These are phyloP conservation scores for Dryas alaskensis DNA, from an alignment of 306 rosid genomes.

Conservation along the genomic window DNA sequence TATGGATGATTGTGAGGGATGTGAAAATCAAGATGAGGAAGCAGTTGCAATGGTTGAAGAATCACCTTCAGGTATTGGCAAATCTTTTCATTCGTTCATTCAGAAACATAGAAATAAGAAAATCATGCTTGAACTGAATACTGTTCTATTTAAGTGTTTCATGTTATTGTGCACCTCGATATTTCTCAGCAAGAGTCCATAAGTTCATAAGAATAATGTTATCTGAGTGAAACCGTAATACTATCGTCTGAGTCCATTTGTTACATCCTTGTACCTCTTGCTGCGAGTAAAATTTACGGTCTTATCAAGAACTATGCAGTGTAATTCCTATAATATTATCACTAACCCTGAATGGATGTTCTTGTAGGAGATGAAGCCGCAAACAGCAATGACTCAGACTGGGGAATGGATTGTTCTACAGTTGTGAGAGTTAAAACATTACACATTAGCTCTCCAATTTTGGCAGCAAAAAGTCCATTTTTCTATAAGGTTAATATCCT, in stretches of 20 bases:
- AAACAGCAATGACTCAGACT: constrained; percentile 67
- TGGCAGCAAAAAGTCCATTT: constrained; percentile 99
- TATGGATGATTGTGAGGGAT: constrained; percentile 60
- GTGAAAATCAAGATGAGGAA: constrained; percentile 79
- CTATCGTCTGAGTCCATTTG: neutral
- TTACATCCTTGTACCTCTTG: constrained; percentile 4
- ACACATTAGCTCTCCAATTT: constrained; percentile 93
- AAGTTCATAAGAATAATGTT: neutral
- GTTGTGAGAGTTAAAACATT: constrained; percentile 74
- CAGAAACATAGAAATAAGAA: neutral
- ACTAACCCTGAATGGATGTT: constrained; percentile 16
- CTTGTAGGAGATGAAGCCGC: constrained; percentile 78
- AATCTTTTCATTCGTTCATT: too few species aligned
- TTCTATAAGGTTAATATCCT: constrained; percentile 67
- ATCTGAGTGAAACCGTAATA: neutral
- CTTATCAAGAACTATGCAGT: neutral
- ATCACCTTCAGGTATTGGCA: constrained; percentile 57
- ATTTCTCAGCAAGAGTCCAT: neutral
- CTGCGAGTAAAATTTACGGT: neutral
- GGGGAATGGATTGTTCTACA: constrained; percentile 73
- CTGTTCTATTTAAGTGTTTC: neutral
- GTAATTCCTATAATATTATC: neutral
- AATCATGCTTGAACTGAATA: neutral
- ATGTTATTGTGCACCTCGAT: neutral
- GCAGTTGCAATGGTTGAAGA: constrained; percentile 83